Percentiles rank a stretch among this genome's conserved stretches.
Conservation (phyloP, 768 basidiomycete species). For the Amanita muscaria region DNA sequence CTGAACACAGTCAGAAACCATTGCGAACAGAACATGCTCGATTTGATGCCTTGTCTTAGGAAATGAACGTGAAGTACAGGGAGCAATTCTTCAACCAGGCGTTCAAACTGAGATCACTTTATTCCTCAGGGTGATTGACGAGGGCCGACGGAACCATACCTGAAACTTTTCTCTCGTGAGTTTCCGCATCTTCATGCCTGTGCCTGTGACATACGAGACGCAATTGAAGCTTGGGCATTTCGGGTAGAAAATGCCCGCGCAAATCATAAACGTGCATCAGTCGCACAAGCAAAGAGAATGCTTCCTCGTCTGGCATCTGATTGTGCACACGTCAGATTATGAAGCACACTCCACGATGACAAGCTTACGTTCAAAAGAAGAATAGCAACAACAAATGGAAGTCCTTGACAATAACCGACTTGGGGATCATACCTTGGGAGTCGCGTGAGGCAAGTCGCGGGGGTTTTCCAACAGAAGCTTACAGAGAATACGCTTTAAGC, state of each 20-base stretch:
- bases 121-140: not conserved
- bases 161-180: slow-evolving; percentile 37
- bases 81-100: slow-evolving; percentile 83
- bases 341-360: not conserved
- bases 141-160: slow-evolving; percentile 29
- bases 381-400: slow-evolving; percentile 94
- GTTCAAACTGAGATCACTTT: slow-evolving; percentile 63
- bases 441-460: slow-evolving; percentile 3
- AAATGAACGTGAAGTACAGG: slow-evolving; percentile 93
- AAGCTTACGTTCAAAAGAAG: slow-evolving; percentile 75
- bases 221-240: slow-evolving; percentile 95
- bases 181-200: not conserved
- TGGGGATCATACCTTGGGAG: slow-evolving; percentile 69
- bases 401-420: slow-evolving; percentile 96
- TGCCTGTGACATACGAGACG: slow-evolving; percentile 54
- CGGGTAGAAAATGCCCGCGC: slow-evolving; percentile 94
- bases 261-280: slow-evolving; percentile 96
- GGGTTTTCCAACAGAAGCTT: slow-evolving; percentile 21
- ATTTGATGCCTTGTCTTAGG: slow-evolving; percentile 88
- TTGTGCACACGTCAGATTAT: not conserved
- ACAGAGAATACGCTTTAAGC: slow-evolving; percentile 94
- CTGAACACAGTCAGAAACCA: slow-evolving; percentile 99
- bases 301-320: slow-evolving; percentile 99
- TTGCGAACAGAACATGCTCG: slow-evolving; percentile 97
- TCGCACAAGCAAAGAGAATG: slow-evolving; percentile 89